phyloP scores from a whole-genome alignment of 179 eudicot species.

The Amaranthus tricolor region DNA sequence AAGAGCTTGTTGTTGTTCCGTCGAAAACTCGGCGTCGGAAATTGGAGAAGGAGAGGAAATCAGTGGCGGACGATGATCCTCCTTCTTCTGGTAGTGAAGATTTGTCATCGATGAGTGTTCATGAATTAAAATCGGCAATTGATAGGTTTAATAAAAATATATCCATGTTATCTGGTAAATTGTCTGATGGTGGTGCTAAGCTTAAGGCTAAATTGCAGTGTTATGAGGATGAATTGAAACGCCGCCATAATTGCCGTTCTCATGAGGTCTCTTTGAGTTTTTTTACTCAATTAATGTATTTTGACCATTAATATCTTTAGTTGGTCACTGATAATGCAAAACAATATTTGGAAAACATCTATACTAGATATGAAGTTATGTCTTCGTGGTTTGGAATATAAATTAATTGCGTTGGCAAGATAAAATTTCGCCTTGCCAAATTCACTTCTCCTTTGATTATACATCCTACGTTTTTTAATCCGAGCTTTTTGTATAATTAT shows the following conservation, averaged over 20 bases:
- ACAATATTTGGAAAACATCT: not conserved
- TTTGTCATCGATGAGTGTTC: not conserved
- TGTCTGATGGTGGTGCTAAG: conserved; percentile 49
- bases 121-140: conserved; percentile 17
- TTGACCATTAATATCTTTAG: not conserved
- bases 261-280: conserved; percentile 27
- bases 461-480: no score
- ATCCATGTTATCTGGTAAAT: not conserved
- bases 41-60: conserved; percentile 8
- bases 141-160: not conserved
- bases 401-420: not conserved
- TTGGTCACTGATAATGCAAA: not conserved
- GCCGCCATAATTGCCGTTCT: conserved; percentile 21
- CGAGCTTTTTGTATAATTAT: no score
- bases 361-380: no score
- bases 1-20: conserved; percentile 22
- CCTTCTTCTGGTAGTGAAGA: conserved; percentile 1
- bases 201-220: conserved; percentile 19
- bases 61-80: not conserved
- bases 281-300: not conserved
- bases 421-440: no score
- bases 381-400: not conserved
- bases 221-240: conserved; percentile 30
- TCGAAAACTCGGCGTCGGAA: conserved; percentile 17
- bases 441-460: no score